Percentiles rank a stretch among this genome's conserved stretches.
Evolutionary conservation across 208 protist species (phyloP).

Genomic region (Leishmania tarentolae): DNA sequence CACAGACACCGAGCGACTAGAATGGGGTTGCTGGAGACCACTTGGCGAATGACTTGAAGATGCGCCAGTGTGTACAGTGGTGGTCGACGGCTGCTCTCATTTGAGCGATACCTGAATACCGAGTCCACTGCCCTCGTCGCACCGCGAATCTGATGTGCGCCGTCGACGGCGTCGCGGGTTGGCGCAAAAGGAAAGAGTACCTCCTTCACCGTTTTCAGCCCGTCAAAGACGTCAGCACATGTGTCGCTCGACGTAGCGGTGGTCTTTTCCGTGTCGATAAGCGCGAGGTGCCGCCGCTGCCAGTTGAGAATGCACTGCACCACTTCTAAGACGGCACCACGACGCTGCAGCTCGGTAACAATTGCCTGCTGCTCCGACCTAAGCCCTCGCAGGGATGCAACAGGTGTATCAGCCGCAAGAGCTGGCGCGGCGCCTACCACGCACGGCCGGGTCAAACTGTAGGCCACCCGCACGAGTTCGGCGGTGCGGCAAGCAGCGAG

Average conservation of each 20-base stretch:
- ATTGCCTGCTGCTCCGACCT: constrained; percentile 21
- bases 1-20: constrained; percentile 54
- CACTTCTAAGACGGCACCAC: constrained; percentile 31
- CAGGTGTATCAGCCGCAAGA: background rate
- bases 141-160: background rate
- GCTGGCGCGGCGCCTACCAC: background rate
- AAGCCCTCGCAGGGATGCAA: background rate
- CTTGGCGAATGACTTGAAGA: constrained; percentile 8
- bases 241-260: background rate
- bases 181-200: constrained; percentile 34
- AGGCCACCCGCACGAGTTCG: constrained; percentile 25
- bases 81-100: background rate
- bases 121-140: background rate
- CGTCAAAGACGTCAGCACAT: constrained; percentile 34
- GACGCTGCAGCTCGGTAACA: constrained; percentile 27
- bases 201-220: constrained; percentile 31
- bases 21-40: constrained; percentile 19
- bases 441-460: constrained; percentile 16
- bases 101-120: background rate
- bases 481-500: constrained; percentile 6
- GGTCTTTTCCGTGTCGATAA: constrained; percentile 7
- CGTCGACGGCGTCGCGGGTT: background rate
- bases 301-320: constrained; percentile 80
- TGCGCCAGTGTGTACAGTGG: constrained; percentile 14
- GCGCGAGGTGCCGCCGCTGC: constrained; percentile 43